Conservation (phyloP, 2,329 filamentous ascomycete genomes). For the Thermomyces lanuginosus region DNA sequence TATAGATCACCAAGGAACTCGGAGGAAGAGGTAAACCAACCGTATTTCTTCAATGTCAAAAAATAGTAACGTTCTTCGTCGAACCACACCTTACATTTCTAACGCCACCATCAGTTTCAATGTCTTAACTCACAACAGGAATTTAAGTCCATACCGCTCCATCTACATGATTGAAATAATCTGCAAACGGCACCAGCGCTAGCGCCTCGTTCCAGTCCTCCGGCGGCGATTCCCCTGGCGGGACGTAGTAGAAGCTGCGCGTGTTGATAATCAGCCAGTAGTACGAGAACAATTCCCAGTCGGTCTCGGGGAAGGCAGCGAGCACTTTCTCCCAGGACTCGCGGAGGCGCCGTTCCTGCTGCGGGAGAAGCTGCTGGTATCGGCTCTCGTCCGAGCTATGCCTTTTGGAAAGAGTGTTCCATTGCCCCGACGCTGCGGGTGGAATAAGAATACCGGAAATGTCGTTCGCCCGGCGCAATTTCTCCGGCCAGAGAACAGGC, state of each 20-base stretch:
- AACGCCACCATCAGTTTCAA: slow-evolving; percentile 1
- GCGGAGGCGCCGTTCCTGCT: slow-evolving; percentile 39
- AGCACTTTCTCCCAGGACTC: slow-evolving; percentile 34
- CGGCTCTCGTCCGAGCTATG: slow-evolving; percentile 16
- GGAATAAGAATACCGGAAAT: slow-evolving; percentile 17
- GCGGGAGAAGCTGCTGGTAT: slow-evolving; percentile 22
- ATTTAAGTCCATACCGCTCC: slow-evolving; percentile 17
- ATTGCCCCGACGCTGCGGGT: slow-evolving; percentile 22
- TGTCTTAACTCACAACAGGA: not conserved
- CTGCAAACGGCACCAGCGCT: slow-evolving; percentile 30
- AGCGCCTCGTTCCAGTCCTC: slow-evolving; percentile 30
- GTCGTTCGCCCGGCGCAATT: slow-evolving; percentile 23
- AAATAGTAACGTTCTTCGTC: slow-evolving; percentile 21
- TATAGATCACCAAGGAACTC: not conserved
- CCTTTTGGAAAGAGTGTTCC: slow-evolving; percentile 16
- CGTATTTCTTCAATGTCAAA: slow-evolving; percentile 18
- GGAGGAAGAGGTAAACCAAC: slow-evolving; percentile 7
- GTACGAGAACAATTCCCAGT: slow-evolving; percentile 34
- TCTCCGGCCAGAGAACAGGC: slow-evolving; percentile 38
- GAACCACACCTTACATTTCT: slow-evolving; percentile 24
- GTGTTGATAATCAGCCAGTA: slow-evolving; percentile 47
- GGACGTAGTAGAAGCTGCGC: slow-evolving; percentile 43
- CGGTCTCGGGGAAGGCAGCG: slow-evolving; percentile 26
- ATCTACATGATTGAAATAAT: slow-evolving; percentile 33
- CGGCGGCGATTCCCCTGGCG: slow-evolving; percentile 20